These are phyloP conservation scores for Pseudopyrenochaeta lycopersici DNA, from an alignment of 2,329 filamentous ascomycete species.

Conservation along the genomic window DNA sequence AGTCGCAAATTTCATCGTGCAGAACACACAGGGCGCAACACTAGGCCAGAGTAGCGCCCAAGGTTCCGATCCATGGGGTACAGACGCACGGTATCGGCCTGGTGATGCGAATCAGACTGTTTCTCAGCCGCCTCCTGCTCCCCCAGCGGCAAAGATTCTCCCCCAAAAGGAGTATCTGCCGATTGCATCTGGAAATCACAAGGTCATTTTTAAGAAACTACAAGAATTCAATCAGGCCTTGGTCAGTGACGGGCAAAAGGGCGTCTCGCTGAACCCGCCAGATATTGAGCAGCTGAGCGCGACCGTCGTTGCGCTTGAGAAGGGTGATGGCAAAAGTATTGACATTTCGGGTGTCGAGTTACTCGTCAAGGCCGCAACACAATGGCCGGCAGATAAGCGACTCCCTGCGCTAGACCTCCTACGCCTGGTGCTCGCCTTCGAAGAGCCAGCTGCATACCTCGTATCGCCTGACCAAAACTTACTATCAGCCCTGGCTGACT, in stretches of 20 bases:
- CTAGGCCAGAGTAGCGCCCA: slow-evolving; percentile 69
- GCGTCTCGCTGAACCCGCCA: slow-evolving; percentile 74
- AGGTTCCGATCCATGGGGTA: slow-evolving; percentile 77
- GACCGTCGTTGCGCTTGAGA: slow-evolving; percentile 72
- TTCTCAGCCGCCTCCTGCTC: slow-evolving; percentile 44
- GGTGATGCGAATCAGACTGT: slow-evolving; percentile 62
- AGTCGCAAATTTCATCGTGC: slow-evolving; percentile 89
- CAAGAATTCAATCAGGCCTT: slow-evolving; percentile 77
- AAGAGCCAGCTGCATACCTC: slow-evolving; percentile 69
- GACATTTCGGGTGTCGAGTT: slow-evolving; percentile 67
- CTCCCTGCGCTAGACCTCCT: slow-evolving; percentile 87
- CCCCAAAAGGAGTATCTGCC: slow-evolving; percentile 83
- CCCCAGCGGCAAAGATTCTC: slow-evolving; percentile 66
- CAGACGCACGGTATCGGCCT: slow-evolving; percentile 80
- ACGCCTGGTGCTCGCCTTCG: slow-evolving; percentile 77
- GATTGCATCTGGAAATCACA: slow-evolving; percentile 76
- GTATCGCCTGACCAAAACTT: slow-evolving; percentile 66
- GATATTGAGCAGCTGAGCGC: slow-evolving; percentile 71
- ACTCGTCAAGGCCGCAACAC: slow-evolving; percentile 74
- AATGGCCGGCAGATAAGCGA: slow-evolving; percentile 82
- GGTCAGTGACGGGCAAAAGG: slow-evolving; percentile 75
- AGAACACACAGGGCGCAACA: slow-evolving; percentile 87
- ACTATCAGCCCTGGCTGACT: slow-evolving; percentile 66
- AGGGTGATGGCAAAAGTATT: slow-evolving; percentile 44
- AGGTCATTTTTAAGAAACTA: slow-evolving; percentile 79